These are phyloP conservation scores for Scleromitrula shiraiana DNA, from an alignment of 2,329 filamentous ascomycete species.

Conservation along the genomic window DNA sequence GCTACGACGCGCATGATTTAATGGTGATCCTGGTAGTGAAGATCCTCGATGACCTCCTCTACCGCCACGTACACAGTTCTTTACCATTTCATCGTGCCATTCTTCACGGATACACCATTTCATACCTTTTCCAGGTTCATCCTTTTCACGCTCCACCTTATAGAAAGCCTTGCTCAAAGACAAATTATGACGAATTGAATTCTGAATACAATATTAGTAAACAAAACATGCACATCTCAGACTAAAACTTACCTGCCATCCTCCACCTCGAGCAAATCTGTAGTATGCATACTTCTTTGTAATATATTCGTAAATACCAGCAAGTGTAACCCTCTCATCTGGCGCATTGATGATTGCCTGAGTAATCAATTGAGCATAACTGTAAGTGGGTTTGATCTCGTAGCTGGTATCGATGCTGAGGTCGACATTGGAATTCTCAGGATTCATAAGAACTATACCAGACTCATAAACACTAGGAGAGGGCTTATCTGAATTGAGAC, in stretches of 20 bases:
- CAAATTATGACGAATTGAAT: conserved; percentile 93
- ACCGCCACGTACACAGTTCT: conserved; percentile 42
- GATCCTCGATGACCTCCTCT: conserved; percentile 58
- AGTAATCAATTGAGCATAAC: conserved; percentile 94
- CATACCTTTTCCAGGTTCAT: conserved; percentile 97
- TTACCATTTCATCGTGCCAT: conserved; percentile 78
- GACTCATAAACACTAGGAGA: conserved; percentile 25
- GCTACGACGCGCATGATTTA: conserved; percentile 46
- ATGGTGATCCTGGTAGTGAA: conserved; percentile 62
- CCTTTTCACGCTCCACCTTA: conserved; percentile 84
- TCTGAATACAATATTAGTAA: conserved; percentile 39
- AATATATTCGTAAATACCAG: conserved; percentile 91
- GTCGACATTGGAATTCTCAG: conserved; percentile 57
- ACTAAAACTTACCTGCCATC: conserved; percentile 70
- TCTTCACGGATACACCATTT: conserved; percentile 94
- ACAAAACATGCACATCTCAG: neutral
- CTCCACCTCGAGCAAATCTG: conserved; percentile 61
- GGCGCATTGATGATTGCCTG: conserved; percentile 85
- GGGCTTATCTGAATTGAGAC: conserved; percentile 20
- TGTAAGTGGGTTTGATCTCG: conserved; percentile 91
- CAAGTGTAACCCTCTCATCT: conserved; percentile 83
- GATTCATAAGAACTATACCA: conserved; percentile 39
- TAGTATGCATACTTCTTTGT: conserved; percentile 91
- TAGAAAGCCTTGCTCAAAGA: conserved; percentile 92
- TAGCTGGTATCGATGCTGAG: conserved; percentile 76